phyloP scores from a whole-genome alignment of 1,139 yeast genomes.

The Yamadazyma trypodendri region DNA sequence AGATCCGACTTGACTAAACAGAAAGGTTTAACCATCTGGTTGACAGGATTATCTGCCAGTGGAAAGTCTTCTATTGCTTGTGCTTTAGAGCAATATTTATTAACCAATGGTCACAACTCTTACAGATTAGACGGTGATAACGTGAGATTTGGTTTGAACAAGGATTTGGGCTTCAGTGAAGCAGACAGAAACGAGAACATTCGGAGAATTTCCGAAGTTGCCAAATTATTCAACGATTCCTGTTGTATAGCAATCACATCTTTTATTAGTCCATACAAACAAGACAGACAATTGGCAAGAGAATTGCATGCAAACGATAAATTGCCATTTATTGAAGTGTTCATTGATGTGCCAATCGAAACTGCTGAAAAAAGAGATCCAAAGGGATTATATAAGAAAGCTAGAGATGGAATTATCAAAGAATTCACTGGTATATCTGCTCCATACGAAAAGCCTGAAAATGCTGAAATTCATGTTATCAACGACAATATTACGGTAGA shows the following conservation, averaged over 20 bases:
- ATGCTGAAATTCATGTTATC: conserved; percentile 78
- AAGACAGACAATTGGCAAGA: conserved; percentile 83
- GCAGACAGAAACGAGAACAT: conserved; percentile 91
- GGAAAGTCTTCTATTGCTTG: conserved; percentile 96
- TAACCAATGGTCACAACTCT: conserved; percentile 65
- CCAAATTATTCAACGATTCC: conserved; percentile 89
- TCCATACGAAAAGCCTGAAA: conserved; percentile 89
- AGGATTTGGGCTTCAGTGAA: conserved; percentile 90
- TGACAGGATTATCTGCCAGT: conserved; percentile 92
- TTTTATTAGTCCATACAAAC: conserved; percentile 85
- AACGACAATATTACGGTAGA: conserved; percentile 68
- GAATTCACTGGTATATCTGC: conserved; percentile 96
- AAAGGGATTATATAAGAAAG: conserved; percentile 93
- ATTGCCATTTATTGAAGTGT: conserved; percentile 86
- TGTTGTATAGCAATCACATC: conserved; percentile 84
- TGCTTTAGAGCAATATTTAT: conserved; percentile 80
- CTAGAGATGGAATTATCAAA: conserved; percentile 89
- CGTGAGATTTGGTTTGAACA: conserved; percentile 89
- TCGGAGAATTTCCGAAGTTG: conserved; percentile 88
- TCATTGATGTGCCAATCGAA: conserved; percentile 86
- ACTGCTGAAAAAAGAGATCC: conserved; percentile 97
- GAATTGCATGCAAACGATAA: conserved; percentile 73
- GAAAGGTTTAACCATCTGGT: conserved; percentile 89
- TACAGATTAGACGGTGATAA: conserved; percentile 96
- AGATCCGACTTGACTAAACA: conserved; percentile 72